These are phyloP conservation scores for Paracamarosporium sp. DNA, from an alignment of 2,329 filamentous ascomycete genomes.

Conservation along the genomic window DNA sequence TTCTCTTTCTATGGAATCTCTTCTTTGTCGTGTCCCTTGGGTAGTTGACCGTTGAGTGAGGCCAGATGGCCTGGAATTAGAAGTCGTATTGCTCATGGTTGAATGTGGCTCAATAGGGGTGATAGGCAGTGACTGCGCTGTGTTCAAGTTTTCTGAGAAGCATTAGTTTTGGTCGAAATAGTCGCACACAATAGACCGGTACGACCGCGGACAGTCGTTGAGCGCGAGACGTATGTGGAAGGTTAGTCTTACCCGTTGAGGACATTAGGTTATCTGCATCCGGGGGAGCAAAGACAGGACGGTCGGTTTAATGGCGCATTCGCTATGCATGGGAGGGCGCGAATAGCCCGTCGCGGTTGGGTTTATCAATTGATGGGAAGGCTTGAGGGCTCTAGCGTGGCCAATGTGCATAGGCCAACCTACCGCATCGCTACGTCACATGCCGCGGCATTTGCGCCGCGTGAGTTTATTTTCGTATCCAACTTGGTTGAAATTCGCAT, in stretches of 20 bases:
- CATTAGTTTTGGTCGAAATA: neutral
- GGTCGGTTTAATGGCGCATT: neutral
- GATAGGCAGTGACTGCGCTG: neutral
- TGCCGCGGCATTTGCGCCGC: neutral
- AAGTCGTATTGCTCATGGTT: conserved; percentile 5
- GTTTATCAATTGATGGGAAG: neutral
- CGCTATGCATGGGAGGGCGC: neutral
- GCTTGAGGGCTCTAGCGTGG: neutral
- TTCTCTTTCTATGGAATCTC: conserved; percentile 17
- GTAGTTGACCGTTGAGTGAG: conserved; percentile 18
- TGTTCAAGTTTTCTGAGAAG: neutral
- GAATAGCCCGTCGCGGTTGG: neutral
- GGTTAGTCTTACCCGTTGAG: neutral
- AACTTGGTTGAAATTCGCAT: neutral
- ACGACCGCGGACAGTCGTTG: neutral
- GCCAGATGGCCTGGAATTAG: conserved; percentile 12
- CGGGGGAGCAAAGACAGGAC: neutral
- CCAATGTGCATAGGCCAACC: neutral
- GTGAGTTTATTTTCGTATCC: conserved; percentile 6
- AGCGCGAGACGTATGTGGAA: neutral
- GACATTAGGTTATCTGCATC: neutral
- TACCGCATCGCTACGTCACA: conserved; percentile 3
- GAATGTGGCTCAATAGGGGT: conserved; percentile 3
- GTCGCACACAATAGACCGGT: neutral
- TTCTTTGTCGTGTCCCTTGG: conserved; percentile 1